phyloP scores from a whole-genome alignment of 1,284 basidiomycete species.

The Microbotryomycetes sp. region DNA sequence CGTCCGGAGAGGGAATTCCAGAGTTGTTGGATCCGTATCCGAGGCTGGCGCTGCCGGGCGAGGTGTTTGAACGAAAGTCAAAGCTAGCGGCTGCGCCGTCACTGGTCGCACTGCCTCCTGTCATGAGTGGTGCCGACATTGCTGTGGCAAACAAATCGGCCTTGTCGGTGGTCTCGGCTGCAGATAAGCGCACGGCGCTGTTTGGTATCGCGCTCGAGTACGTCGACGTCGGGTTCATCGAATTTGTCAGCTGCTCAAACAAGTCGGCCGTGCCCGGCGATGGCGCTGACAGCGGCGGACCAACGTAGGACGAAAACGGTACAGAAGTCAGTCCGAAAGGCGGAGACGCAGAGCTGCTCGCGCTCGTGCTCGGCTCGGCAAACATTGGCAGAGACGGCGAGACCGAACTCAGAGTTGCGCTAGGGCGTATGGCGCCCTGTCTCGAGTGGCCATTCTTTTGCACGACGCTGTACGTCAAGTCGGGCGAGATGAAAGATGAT shows the following conservation, averaged over 20 bases:
- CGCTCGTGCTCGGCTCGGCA: too few species aligned
- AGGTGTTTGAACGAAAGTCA: too few species aligned
- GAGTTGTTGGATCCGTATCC: background rate
- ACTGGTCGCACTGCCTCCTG: background rate
- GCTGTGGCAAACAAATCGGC: background rate
- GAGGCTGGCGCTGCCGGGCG: background rate
- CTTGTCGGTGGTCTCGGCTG: background rate
- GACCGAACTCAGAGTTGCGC: too few species aligned
- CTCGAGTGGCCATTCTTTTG: background rate
- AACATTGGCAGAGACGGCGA: too few species aligned
- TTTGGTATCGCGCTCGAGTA: background rate
- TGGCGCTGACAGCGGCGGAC: background rate
- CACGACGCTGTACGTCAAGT: background rate
- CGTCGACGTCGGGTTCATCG: background rate
- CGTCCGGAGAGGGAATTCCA: conserved; percentile 6
- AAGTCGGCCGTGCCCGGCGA: background rate
- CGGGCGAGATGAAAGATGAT: background rate
- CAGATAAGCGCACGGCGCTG: background rate
- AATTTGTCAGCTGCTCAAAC: background rate
- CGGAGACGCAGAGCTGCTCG: too few species aligned
- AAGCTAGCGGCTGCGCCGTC: background rate
- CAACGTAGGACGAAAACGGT: background rate
- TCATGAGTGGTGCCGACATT: background rate
- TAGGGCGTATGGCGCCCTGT: too few species aligned
- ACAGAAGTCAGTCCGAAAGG: too few species aligned